Conservation (phyloP, 306 rosid genomes). For the Glycyrrhiza uralensis region DNA sequence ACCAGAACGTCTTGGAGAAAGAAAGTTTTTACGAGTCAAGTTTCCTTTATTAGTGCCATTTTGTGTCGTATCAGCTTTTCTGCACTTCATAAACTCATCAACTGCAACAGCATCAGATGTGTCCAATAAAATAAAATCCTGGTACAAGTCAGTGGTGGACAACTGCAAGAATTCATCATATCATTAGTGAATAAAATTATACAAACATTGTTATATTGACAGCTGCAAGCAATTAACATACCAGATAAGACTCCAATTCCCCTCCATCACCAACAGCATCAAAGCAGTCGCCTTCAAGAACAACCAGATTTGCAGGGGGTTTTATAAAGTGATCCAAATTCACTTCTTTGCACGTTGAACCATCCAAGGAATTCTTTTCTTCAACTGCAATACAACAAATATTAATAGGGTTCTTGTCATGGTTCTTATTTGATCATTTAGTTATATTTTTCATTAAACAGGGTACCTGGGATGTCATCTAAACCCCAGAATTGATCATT, state of each 20-base stretch:
- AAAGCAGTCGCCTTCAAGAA: conserved; percentile 95
- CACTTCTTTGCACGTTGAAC: conserved; percentile 47
- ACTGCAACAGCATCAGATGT: conserved; percentile 69
- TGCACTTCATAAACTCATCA: conserved; percentile 54
- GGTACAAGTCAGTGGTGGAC: conserved; percentile 75
- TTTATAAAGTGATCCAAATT: conserved; percentile 58
- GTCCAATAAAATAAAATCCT: conserved; percentile 82
- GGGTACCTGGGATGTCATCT: conserved; percentile 79
- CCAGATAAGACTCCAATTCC: conserved; percentile 92
- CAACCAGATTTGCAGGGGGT: conserved; percentile 91
- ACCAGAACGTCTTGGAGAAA: conserved; percentile 61
- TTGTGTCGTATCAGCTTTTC: conserved; percentile 39
- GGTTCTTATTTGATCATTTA: conserved; percentile 10
- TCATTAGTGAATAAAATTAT: conserved; percentile 11
- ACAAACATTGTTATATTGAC: neutral
- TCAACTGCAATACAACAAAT: conserved; percentile 60
- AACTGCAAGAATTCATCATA: conserved; percentile 49
- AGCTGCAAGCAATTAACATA: conserved; percentile 43
- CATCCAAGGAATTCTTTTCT: conserved; percentile 61
- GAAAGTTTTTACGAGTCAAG: conserved; percentile 51
- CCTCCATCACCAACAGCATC: conserved; percentile 81
- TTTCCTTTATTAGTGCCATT: conserved; percentile 49
- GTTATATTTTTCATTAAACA: neutral
- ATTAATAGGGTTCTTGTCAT: neutral
- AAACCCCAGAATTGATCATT: conserved; percentile 72